Evolutionary conservation across 805 yeast genomes (phyloP), one percentile per base, ranked within the genome.

Genomic region (Starmerella etchellsii): DNA sequence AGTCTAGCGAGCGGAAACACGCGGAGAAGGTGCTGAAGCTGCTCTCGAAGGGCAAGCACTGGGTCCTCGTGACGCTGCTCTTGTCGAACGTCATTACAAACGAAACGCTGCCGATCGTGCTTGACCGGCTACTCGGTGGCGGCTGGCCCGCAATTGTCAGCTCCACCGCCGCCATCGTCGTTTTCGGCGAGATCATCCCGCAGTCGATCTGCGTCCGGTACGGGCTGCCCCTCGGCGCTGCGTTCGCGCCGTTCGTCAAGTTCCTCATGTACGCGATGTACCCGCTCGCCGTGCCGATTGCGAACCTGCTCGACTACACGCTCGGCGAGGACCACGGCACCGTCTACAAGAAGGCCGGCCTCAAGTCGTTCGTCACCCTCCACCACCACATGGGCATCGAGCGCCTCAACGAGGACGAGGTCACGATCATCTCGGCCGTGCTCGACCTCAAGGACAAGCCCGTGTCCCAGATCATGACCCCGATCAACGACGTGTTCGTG

Each of bases 251-350:
- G 1, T 87, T 84, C 62, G 96, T 88, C 16, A 65, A 78, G 33
- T 61, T 66, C 1, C 68, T 88, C 56, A 88, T 88, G 95, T 87
- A 87, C 60, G 28, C 77, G 33, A 74, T 88, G 81, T 85, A 80
- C 59, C 97, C 97, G 0, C 68, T 88, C 33, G 94, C 96, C 1
- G 83, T 83, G 54, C 98, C 98, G 2, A 77, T 79, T 44, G 88
- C 96, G 1, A 54, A 74, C 44, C 65, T 88, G 28, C 69, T 88
- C 49, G 98, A 88, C 61, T 69, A 71, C 54, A 70, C 79, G 28
- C 67, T 88, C 27, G 98, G 98, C 40, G 94, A 88, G 63, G 95
- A 84, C 61, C 97, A 88, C 60, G 97, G 98, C 26, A 85, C 95
- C 2, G 74, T 88, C 31, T 88, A 88, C 65, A 84, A 83, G 58